Percentiles rank a stretch among this genome's conserved stretches.
Evolutionary conservation across 768 basidiomycete species (phyloP).

Genomic region (Collybiopsis confluens): DNA sequence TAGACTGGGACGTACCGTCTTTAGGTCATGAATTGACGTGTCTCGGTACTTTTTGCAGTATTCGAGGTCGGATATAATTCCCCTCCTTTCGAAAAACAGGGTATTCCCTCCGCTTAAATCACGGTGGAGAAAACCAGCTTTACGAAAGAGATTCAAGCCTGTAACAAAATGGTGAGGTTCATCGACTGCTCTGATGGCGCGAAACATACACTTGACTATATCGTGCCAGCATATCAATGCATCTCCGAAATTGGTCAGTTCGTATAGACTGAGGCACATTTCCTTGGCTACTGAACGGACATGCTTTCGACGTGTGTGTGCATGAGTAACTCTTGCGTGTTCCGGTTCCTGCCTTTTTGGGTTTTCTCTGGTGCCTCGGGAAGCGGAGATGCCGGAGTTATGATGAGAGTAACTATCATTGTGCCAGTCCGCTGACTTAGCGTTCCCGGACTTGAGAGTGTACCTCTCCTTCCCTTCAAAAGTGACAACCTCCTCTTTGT

Average conservation of each 20-base stretch:
- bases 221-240: background rate
- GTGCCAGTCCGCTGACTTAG: no score
- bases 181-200: background rate
- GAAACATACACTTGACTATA: background rate
- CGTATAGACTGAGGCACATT: no score
- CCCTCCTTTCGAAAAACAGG: background rate
- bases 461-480: background rate
- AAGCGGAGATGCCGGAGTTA: no score
- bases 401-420: no score
- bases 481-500: background rate
- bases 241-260: background rate
- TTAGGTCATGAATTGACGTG: background rate
- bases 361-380: no score
- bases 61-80: background rate
- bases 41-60: background rate
- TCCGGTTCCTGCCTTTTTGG: no score
- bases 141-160: background rate
- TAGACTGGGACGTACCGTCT: background rate
- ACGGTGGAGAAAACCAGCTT: background rate
- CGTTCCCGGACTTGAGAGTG: background rate
- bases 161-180: background rate
- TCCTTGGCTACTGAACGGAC: no score
- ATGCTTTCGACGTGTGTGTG: background rate
- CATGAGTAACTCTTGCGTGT: background rate
- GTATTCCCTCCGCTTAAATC: background rate